Base-by-base conservation (phyloP, 805 yeast species). In the Spathaspora arborariae region DNA sequence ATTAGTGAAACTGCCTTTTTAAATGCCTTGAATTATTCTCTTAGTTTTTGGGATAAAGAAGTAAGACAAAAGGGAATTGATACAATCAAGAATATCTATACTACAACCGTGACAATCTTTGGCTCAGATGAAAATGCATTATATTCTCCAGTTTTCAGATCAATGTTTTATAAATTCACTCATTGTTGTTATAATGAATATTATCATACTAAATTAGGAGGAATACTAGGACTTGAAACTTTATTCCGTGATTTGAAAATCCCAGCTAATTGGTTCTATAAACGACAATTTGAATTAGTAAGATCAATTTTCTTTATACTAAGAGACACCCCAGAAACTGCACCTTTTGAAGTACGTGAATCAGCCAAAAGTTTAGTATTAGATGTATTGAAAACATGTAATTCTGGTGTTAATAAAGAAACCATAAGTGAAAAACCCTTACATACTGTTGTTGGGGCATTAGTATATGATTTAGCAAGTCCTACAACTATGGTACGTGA, bases 141-240 rank as follows among this genome's bases (percentile, higher is more conserved):
- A 49, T 77, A 80, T 45, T 85, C 88, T 46, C 88, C 96, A 1
- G 75, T 90, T 33, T 78, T 90, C 53, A 78, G 94, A 48, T 76
- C 84, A 5, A 71, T 92, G 72, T 82, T 88, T 54, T 84, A 88
- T 43, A 84, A 84, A 45, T 85, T 95, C 57, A 82, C 94, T 39
- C 99, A 95, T 59, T 79, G 88, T 39, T 91, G 98, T 66, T 94
- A 87, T 60, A 95, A 88, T 51, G 96, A 88, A 63, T 84, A 82
- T 30, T 92, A 87, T 65, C 88, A 86, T 61, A 77, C 83, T 27
- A 94, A 94, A 55, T 74, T 88, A 7, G 97, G 97, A 6, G 97
- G 98, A 35, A 83, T 92, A 34, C 59, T 87, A 21, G 98, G 99
- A 19, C 71, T 94, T 41, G 75, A 80, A 53, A 80, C 89, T 1